A percentile compares a stretch with the other conserved stretches of the same genome.
Conservation (phyloP, 2,329 filamentous ascomycete genomes). For the Arachnomyces sp. region DNA sequence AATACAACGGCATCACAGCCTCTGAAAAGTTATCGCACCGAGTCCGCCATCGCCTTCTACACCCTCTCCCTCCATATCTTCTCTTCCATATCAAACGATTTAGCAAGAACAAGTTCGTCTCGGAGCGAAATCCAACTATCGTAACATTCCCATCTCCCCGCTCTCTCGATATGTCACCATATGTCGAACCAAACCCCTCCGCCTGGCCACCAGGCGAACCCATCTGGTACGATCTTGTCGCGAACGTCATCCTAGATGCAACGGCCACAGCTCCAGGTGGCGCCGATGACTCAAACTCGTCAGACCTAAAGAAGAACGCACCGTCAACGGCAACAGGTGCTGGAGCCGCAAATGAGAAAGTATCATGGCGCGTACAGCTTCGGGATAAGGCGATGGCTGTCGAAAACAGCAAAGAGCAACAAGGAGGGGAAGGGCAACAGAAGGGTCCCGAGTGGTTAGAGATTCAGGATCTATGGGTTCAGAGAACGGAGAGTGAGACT, state of each 20-base stretch:
- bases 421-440: slow-evolving; percentile 23
- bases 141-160: slow-evolving; percentile 86
- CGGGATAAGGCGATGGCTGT: slow-evolving; percentile 59
- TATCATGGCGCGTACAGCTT: slow-evolving; percentile 91
- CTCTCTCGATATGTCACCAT: slow-evolving; percentile 79
- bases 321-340: slow-evolving; percentile 45
- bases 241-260: slow-evolving; percentile 65
- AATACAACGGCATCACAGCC: slow-evolving; percentile 82
- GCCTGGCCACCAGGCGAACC: slow-evolving; percentile 67
- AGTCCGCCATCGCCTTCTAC: slow-evolving; percentile 79
- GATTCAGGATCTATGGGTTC: slow-evolving; percentile 88
- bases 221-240: slow-evolving; percentile 89
- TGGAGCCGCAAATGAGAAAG: slow-evolving; percentile 82
- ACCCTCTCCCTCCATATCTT: slow-evolving; percentile 84
- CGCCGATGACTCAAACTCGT: slow-evolving; percentile 27
- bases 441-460: slow-evolving; percentile 76
- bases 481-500: slow-evolving; percentile 79
- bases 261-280: slow-evolving; percentile 59
- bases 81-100: slow-evolving; percentile 97
- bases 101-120: slow-evolving; percentile 91
- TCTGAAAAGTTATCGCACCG: slow-evolving; percentile 86
- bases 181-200: slow-evolving; percentile 77
- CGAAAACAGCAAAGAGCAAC: slow-evolving; percentile 26
- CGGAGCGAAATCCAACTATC: slow-evolving; percentile 94
- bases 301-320: slow-evolving; percentile 27